These are phyloP conservation scores for Picocystis salinarum DNA, from an alignment of 139 green algal species.

Conservation along the genomic window DNA sequence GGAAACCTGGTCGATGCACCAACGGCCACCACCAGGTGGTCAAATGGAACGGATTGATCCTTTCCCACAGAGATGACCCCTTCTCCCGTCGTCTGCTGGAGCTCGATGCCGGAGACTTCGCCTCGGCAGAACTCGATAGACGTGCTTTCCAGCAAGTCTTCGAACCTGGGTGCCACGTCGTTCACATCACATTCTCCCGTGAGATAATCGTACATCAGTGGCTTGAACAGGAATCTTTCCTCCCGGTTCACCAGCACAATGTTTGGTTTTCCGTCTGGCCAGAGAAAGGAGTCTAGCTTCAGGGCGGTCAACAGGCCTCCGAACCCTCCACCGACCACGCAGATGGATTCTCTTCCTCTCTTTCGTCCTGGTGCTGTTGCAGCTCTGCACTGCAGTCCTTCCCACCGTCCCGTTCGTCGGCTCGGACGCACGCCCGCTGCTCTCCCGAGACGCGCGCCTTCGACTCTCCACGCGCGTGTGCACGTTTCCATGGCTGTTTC, in stretches of 20 bases:
- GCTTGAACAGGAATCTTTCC: constrained; percentile 96
- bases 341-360: too few relatives aligned
- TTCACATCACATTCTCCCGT: constrained; percentile 35
- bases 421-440: too few relatives aligned
- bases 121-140: constrained; percentile 62
- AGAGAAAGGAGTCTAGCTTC: constrained; percentile 66
- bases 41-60: constrained; percentile 69
- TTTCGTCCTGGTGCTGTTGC: too few relatives aligned
- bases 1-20: constrained; percentile 33
- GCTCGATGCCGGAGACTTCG: constrained; percentile 15
- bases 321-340: constrained; percentile 90
- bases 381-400: too few relatives aligned
- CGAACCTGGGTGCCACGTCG: constrained; percentile 79
- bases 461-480: too few relatives aligned
- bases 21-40: constrained; percentile 74
- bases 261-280: constrained; percentile 43
- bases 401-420: too few relatives aligned
- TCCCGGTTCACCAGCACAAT: constrained; percentile 79
- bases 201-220: constrained; percentile 94
- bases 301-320: constrained; percentile 93
- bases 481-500: too few relatives aligned
- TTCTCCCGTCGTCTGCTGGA: too few relatives aligned
- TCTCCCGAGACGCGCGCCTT: too few relatives aligned
- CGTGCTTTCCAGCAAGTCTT: constrained; percentile 67
- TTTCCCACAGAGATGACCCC: too few relatives aligned